These are phyloP conservation scores for Thermomucor indicae-seudaticae DNA, from an alignment of 371 early-diverging fungal species.

Conservation along the genomic window DNA sequence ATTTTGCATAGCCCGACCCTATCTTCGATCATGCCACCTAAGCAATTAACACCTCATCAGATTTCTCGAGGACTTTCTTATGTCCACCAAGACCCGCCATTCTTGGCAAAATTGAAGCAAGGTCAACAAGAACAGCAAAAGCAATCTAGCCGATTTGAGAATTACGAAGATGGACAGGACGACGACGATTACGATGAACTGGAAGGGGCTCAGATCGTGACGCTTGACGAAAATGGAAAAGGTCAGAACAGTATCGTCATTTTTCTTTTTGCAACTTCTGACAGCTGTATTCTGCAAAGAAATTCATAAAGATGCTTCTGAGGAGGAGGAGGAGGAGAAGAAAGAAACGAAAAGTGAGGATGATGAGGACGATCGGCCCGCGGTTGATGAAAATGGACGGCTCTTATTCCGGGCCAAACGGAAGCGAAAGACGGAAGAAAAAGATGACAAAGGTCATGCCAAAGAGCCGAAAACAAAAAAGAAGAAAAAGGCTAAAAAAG, in stretches of 20 bases:
- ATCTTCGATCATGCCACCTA: too few relatives aligned
- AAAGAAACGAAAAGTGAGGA: slow-evolving; percentile 7
- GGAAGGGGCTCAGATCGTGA: slow-evolving; percentile 46
- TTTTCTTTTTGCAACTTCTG: background rate
- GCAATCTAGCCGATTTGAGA: slow-evolving; percentile 22
- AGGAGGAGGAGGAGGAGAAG: slow-evolving; percentile 16
- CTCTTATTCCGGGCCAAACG: slow-evolving; percentile 32
- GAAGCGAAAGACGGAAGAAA: slow-evolving; percentile 18
- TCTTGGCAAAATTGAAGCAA: slow-evolving; percentile 32
- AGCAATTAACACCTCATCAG: slow-evolving; percentile 43
- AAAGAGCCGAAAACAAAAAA: slow-evolving; percentile 14
- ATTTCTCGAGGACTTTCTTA: slow-evolving; percentile 36
- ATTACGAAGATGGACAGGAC: slow-evolving; percentile 42
- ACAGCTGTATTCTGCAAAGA: slow-evolving; percentile 6
- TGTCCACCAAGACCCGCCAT: slow-evolving; percentile 46
- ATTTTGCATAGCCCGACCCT: too few relatives aligned
- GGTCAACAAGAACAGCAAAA: slow-evolving; percentile 17
- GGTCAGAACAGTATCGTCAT: slow-evolving; percentile 17
- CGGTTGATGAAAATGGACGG: slow-evolving; percentile 39
- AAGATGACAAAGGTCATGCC: slow-evolving; percentile 17
- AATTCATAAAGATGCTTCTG: slow-evolving; percentile 18
- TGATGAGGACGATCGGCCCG: slow-evolving; percentile 20
- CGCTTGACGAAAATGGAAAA: slow-evolving; percentile 40
- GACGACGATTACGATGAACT: slow-evolving; percentile 46
- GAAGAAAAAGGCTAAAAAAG: slow-evolving; percentile 29